Conservation (phyloP, 129 eudicot species). For the Mikania micrantha region DNA sequence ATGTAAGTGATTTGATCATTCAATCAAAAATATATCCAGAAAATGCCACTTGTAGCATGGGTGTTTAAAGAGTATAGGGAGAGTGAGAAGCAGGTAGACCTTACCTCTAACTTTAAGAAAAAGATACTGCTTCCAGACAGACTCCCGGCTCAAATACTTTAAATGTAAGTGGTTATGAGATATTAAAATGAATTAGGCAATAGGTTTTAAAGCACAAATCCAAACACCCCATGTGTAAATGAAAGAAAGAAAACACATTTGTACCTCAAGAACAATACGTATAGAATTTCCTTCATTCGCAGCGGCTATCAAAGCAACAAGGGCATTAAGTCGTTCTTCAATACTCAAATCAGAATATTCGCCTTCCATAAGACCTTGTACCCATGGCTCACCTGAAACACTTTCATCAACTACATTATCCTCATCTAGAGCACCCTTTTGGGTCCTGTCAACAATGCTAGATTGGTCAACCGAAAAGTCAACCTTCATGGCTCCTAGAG, state of each 20-base stretch:
- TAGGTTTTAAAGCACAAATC: background rate
- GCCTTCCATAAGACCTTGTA: constrained; percentile 78
- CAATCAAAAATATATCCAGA: too few species aligned
- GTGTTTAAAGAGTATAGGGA: too few species aligned
- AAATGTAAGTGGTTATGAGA: too few species aligned
- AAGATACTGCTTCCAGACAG: too few species aligned
- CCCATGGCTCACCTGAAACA: constrained; percentile 68
- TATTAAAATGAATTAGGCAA: too few species aligned
- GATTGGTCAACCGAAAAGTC: constrained; percentile 26
- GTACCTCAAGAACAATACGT: constrained; percentile 69
- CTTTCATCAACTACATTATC: constrained; percentile 55
- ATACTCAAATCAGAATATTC: constrained; percentile 72
- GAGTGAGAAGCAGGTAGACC: too few species aligned
- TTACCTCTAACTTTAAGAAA: too few species aligned
- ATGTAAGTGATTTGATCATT: too few species aligned
- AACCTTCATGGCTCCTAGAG: constrained; percentile 15
- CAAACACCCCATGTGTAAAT: background rate
- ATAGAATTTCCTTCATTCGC: constrained; percentile 91
- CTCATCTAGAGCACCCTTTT: constrained; percentile 28
- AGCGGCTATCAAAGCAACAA: constrained; percentile 62
- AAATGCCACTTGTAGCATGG: too few species aligned
- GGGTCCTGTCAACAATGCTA: constrained; percentile 25
- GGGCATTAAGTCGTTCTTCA: constrained; percentile 87
- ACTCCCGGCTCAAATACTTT: too few species aligned
- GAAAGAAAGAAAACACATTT: background rate